Percentiles rank a stretch among this genome's conserved stretches.
These are phyloP conservation scores for Ophiosphaerella narmari DNA, from an alignment of 2,329 filamentous ascomycete genomes.

Conservation along the genomic window DNA sequence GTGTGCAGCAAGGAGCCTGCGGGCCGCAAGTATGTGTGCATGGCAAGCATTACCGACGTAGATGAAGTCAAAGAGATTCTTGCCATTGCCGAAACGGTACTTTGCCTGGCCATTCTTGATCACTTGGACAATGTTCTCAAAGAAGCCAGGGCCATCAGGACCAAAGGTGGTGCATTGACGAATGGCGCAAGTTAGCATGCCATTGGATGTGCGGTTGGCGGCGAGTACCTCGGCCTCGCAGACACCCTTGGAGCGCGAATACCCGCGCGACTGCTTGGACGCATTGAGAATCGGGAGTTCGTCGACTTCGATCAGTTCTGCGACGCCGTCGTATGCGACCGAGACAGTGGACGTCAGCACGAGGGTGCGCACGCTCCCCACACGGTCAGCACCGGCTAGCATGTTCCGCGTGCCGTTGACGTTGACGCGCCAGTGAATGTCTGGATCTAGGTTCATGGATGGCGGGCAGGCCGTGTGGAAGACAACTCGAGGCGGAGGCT, in stretches of 20 bases:
- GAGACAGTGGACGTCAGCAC: conserved; percentile 9
- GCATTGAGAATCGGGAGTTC: conserved; percentile 9
- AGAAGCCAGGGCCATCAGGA: conserved; percentile 3
- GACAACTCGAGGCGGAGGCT: conserved; percentile 1
- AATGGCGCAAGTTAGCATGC: neutral
- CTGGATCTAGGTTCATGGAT: conserved; percentile 1
- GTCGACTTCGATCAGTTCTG: conserved; percentile 8
- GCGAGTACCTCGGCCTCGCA: conserved; percentile 10
- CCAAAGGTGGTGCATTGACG: conserved; percentile 11
- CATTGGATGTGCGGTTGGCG: conserved; percentile 7
- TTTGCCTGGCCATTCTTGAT: conserved; percentile 5
- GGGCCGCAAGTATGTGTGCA: conserved; percentile 15
- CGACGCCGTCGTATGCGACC: conserved; percentile 9
- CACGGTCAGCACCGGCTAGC: neutral
- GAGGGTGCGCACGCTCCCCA: conserved; percentile 7
- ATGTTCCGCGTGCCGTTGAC: conserved; percentile 8
- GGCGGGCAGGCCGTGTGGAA: conserved; percentile 17
- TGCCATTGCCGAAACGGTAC: conserved; percentile 12
- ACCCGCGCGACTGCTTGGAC: conserved; percentile 2
- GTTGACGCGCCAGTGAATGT: conserved; percentile 11
- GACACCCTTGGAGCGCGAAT: conserved; percentile 7
- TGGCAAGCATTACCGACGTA: conserved; percentile 16
- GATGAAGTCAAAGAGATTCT: conserved; percentile 19
- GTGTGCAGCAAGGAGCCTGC: conserved; percentile 5
- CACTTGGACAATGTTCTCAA: conserved; percentile 4